Conservation (phyloP, 805 yeast genomes). For the Candida montana region DNA sequence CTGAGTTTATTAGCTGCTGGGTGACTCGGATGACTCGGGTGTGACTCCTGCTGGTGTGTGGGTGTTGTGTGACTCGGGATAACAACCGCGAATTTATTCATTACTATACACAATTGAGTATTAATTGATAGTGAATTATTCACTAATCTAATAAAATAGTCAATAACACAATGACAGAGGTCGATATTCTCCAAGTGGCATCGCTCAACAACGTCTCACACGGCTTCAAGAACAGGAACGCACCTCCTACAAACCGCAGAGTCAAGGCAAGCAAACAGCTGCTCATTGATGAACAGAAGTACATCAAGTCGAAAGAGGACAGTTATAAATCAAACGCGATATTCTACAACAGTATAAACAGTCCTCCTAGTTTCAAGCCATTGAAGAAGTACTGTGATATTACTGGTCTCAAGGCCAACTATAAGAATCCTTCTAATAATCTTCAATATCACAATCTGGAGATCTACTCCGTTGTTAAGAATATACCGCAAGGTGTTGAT, state of each 20-base stretch:
- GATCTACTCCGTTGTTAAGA: slow-evolving; percentile 68
- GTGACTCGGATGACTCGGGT: slow-evolving; percentile 1
- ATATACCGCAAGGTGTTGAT: slow-evolving; percentile 85
- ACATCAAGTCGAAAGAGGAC: slow-evolving; percentile 36
- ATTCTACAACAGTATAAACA: slow-evolving; percentile 65
- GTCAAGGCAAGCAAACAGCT: slow-evolving; percentile 73
- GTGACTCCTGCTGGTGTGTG: background rate
- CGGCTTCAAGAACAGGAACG: slow-evolving; percentile 53
- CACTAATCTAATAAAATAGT: too few relatives aligned
- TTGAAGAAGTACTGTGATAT: slow-evolving; percentile 85
- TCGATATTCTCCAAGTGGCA: slow-evolving; percentile 12
- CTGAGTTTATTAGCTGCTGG: background rate
- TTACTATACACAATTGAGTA: too few relatives aligned
- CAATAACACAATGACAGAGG: slow-evolving; percentile 5
- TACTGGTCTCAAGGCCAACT: slow-evolving; percentile 78
- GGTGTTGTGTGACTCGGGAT: background rate
- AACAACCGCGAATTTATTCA: background rate
- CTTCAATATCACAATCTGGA: slow-evolving; percentile 79
- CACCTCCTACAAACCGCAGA: slow-evolving; percentile 51
- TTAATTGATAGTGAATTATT: too few relatives aligned
- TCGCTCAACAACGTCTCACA: slow-evolving; percentile 28
- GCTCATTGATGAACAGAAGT: slow-evolving; percentile 70
- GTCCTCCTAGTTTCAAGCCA: slow-evolving; percentile 86
- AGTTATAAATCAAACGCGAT: slow-evolving; percentile 42
- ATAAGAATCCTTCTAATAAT: slow-evolving; percentile 69